Evolutionary conservation across 1,139 yeast species (phyloP).

Genomic region (Hyphopichia burtonii): DNA sequence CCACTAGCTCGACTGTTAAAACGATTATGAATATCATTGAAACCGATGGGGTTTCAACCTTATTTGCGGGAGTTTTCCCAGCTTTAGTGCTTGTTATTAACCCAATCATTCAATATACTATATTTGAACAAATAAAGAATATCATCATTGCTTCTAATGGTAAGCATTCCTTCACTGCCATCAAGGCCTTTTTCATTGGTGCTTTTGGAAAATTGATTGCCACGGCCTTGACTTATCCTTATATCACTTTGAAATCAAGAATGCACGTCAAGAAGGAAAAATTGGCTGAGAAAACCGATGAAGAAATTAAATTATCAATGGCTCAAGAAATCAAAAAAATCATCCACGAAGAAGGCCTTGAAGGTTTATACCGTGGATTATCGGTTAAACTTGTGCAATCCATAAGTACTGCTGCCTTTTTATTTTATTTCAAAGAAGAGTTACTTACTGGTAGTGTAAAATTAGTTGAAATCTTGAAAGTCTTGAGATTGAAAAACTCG

Average conservation of each 20-base stretch:
- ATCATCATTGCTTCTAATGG: slow-evolving; percentile 56
- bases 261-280: slow-evolving; percentile 67
- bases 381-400: slow-evolving; percentile 78
- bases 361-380: slow-evolving; percentile 80
- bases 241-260: slow-evolving; percentile 84
- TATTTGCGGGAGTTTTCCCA: slow-evolving; percentile 84
- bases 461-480: slow-evolving; percentile 39
- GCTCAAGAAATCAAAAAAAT: slow-evolving; percentile 49
- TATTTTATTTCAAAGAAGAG: slow-evolving; percentile 90
- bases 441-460: slow-evolving; percentile 53
- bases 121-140: slow-evolving; percentile 83
- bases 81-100: slow-evolving; percentile 82
- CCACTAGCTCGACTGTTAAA: slow-evolving; percentile 39
- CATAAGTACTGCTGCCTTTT: slow-evolving; percentile 83
- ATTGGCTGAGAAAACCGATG: slow-evolving; percentile 19
- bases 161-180: slow-evolving; percentile 46
- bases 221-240: slow-evolving; percentile 85
- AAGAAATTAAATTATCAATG: slow-evolving; percentile 37
- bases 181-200: slow-evolving; percentile 82
- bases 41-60: slow-evolving; percentile 67
- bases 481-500: slow-evolving; percentile 26
- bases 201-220: slow-evolving; percentile 89
- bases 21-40: slow-evolving; percentile 62
- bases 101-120: slow-evolving; percentile 90
- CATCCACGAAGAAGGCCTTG: slow-evolving; percentile 65